Evolutionary conservation across 805 yeast species (phyloP).

Genomic region (Yamadazyma sp.): DNA sequence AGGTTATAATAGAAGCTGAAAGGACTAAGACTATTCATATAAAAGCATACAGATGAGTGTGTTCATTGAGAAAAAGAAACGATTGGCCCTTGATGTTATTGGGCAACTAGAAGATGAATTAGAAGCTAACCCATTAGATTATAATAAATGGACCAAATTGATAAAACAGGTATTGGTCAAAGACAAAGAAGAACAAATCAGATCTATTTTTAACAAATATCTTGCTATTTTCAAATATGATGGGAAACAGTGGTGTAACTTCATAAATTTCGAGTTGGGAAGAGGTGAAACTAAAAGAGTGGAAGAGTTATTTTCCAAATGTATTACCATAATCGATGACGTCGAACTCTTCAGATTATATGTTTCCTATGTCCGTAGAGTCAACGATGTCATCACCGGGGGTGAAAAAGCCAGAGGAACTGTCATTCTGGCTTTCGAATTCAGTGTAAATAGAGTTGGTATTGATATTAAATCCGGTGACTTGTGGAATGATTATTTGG

Average conservation of each 20-base stretch:
- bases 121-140: conserved; percentile 50
- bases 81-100: conserved; percentile 45
- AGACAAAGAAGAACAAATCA: conserved; percentile 58
- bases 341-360: conserved; percentile 76
- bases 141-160: conserved; percentile 54
- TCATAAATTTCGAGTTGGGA: conserved; percentile 60
- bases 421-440: conserved; percentile 78
- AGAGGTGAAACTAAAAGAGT: conserved; percentile 65
- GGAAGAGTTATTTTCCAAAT: conserved; percentile 61
- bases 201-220: conserved; percentile 57
- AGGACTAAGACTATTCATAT: no score
- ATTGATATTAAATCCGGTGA: conserved; percentile 67
- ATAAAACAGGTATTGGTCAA: conserved; percentile 47
- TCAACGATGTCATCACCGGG: conserved; percentile 68
- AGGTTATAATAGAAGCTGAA: no score
- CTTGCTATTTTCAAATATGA: conserved; percentile 64
- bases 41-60: no score
- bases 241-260: conserved; percentile 64
- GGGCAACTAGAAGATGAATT: conserved; percentile 59
- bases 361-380: conserved; percentile 71
- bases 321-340: conserved; percentile 59
- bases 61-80: conserved; percentile 15
- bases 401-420: conserved; percentile 76
- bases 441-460: conserved; percentile 77
- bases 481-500: conserved; percentile 82